phyloP scores from a whole-genome alignment of 2,329 filamentous ascomycete species.

The Verticillium zaregamsianum region DNA sequence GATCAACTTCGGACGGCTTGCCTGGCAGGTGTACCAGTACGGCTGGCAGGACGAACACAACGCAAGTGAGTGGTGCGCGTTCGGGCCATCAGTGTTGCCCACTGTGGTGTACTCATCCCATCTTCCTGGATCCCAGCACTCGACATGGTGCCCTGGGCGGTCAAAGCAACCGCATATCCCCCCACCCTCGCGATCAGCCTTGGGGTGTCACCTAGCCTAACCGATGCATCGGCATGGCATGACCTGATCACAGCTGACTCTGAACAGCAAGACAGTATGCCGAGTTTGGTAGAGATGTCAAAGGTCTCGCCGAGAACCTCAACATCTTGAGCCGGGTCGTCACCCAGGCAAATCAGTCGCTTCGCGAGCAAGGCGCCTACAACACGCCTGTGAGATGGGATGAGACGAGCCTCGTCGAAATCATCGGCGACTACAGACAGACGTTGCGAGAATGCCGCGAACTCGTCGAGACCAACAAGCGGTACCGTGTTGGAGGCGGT shows the following conservation, averaged over 20 bases:
- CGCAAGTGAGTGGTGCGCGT: conserved; percentile 22
- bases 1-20: conserved; percentile 24
- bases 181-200: neutral
- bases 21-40: conserved; percentile 26
- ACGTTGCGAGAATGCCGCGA: conserved; percentile 27
- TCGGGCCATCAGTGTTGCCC: neutral
- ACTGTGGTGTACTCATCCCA: neutral
- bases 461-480: conserved; percentile 23
- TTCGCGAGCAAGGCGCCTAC: conserved; percentile 17
- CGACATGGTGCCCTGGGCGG: neutral
- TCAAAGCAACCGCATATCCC: neutral
- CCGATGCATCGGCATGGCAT: neutral
- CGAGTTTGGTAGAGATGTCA: conserved; percentile 27
- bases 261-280: conserved; percentile 23
- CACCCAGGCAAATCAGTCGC: conserved; percentile 19
- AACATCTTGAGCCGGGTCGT: conserved; percentile 24
- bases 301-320: conserved; percentile 23
- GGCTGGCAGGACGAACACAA: conserved; percentile 27
- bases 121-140: neutral
- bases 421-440: conserved; percentile 24
- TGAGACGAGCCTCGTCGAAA: conserved; percentile 14
- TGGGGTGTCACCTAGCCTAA: neutral
- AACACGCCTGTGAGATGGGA: conserved; percentile 16
- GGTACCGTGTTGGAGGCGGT: conserved; percentile 19
- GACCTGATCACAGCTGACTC: neutral